Conservation (phyloP, 768 basidiomycete genomes). For the Hericium alpestre region DNA sequence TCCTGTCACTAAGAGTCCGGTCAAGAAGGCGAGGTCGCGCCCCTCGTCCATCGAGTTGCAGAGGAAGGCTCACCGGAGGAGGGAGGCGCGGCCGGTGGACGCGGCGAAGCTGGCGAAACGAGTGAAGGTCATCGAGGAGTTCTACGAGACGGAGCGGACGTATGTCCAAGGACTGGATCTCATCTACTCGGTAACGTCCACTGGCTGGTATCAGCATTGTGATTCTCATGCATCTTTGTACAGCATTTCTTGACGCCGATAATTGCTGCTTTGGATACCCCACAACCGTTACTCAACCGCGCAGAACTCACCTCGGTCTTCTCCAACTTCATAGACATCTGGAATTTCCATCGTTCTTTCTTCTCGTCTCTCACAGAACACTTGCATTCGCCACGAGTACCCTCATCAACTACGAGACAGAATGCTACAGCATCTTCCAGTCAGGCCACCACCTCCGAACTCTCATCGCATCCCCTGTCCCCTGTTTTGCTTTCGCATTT, state of each 20-base stretch:
- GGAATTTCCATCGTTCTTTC: conserved; percentile 77
- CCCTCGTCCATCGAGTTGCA: conserved; percentile 31
- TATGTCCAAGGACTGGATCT: conserved; percentile 78
- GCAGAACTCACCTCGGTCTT: conserved; percentile 64
- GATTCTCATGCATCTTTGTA: not conserved
- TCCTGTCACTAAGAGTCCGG: conserved; percentile 23
- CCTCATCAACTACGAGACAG: not conserved
- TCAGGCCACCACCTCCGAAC: not conserved
- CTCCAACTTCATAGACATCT: conserved; percentile 85
- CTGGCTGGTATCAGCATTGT: conserved; percentile 4
- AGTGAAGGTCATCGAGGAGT: conserved; percentile 65
- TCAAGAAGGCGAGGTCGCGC: conserved; percentile 18
- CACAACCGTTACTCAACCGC: conserved; percentile 59
- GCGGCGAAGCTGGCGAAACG: conserved; percentile 46
- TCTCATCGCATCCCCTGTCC: conserved; percentile 31
- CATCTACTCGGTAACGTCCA: conserved; percentile 55
- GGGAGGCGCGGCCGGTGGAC: conserved; percentile 30
- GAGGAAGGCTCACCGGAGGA: conserved; percentile 26
- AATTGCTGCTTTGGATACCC: conserved; percentile 59
- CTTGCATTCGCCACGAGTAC: conserved; percentile 17
- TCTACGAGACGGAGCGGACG: conserved; percentile 69
- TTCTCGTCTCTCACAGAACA: conserved; percentile 47
- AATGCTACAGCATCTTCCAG: not conserved
- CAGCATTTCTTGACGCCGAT: conserved; percentile 80
- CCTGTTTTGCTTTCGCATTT: conserved; percentile 69